These are phyloP conservation scores for Plasmodium gonderi DNA, from an alignment of 169 alveolate species.

Conservation along the genomic window DNA sequence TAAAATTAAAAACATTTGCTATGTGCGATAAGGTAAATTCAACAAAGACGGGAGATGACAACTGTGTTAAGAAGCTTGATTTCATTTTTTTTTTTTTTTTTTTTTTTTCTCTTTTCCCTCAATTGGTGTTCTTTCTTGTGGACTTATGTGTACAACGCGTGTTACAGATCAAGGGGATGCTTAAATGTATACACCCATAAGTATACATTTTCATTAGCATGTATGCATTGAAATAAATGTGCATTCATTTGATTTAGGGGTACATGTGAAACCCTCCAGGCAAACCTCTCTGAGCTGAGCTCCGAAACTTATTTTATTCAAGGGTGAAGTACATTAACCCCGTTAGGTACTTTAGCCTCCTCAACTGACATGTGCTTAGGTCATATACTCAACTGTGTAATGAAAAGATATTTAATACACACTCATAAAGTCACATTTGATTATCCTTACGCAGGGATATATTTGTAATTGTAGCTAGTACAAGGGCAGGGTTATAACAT, in stretches of 20 bases:
- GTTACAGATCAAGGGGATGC: neutral
- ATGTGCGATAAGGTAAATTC: neutral
- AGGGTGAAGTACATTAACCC: neutral
- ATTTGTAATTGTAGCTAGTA: neutral
- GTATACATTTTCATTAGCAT: neutral
- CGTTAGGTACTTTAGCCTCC: neutral
- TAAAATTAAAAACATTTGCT: neutral
- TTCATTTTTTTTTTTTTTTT: neutral
- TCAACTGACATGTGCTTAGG: neutral
- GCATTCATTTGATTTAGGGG: neutral
- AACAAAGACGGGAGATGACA: neutral
- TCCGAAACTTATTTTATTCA: neutral
- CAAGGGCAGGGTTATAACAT: neutral
- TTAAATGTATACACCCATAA: neutral
- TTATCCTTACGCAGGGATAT: neutral
- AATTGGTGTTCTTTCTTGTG: neutral
- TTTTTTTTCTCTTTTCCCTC: neutral
- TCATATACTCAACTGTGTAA: neutral
- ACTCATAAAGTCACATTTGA: neutral
- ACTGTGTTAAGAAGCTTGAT: neutral
- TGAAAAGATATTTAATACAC: neutral
- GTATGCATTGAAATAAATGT: neutral
- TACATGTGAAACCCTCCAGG: neutral
- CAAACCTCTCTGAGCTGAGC: neutral
- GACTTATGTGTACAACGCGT: neutral